Base-by-base conservation (phyloP, 1,284 basidiomycete species). In the Pseudozyma tsukubaensis region DNA sequence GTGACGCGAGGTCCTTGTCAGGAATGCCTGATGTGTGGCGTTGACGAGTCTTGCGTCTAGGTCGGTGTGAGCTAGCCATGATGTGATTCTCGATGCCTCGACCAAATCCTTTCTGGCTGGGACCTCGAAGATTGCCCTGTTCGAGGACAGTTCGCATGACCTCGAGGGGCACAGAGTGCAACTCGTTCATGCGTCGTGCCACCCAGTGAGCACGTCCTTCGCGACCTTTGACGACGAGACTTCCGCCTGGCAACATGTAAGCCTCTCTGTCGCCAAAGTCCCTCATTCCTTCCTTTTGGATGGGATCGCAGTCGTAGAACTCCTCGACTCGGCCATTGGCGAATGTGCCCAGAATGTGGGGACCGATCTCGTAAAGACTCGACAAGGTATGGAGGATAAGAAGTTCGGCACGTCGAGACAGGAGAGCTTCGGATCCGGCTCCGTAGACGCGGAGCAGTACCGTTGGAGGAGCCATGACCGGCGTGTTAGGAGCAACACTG, bases 341-440 rank as follows among this genome's bases (percentile, higher is more conserved):
- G 65, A 84, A 84, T 1, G 82, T 84, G 43, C 82, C 82, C 18
- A 84, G 72, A 16, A 84, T 84, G 59, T 83, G 82, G 3, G 82
- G 82, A 37, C 82, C 82, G 35, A 84, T 84, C 50, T 83, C 80
- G 64, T 84, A 84, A 14, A 84, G 70, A 51, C 78, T 81, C 8
- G 80, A 82, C 18, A 84, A 56, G 8, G 82, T 84, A 45, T 84
- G 82, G 13, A 84, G 62, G 57, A 84, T 83, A 43, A 84, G 75
- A 16, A 84, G 69, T 60, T 84, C 82, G 4, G 78, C 76, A 24
- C 82, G 69, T 14, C 82, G 67, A 21, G 79, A 81, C 1, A 84
- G 70, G 3, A 84, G 67, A 4, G 76, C 79, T 53, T 81, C 81
- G 24, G 77, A 81, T 11, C 76, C 77, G 29, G 59, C 58, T n/a